Evolutionary conservation across 495 filamentous ascomycete genomes (phyloP), one percentile per base, ranked within the genome.

Genomic region (Penicillium samsonianum): DNA sequence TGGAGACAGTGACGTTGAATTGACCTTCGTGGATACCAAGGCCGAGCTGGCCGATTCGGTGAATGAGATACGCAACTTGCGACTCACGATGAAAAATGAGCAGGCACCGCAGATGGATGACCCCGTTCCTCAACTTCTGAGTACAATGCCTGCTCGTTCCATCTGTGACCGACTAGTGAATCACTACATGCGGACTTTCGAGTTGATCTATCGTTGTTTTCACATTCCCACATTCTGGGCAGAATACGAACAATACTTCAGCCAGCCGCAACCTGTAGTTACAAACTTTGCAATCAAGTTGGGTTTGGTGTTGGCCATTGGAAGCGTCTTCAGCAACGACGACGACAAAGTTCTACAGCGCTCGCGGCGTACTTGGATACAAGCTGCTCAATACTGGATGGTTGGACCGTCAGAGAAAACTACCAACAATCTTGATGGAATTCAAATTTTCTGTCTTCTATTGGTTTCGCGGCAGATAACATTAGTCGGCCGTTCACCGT

Each of bases 181-280:
- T 19, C 59, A 72, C 33, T 84, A 84, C 59, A 73, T 82, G 28
- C 56, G 57, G 12, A 75, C 70, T 1, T 79, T 79, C 45, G 81
- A 84, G 58, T 69, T 69, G 2, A 67, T 70, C 5, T 66, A 78
- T 45, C 71, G 79, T 17, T 75, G 83, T 25, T 53, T 82, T 3
- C 82, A 84, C 31, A 35, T 35, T 35, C 31, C 31, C 12, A 35
- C 31, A 35, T 84, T 84, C 58, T 68, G 65, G 70, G 53, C 58
- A 14, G 75, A 80, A 50, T 84, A 84, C 60, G 54, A 64, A 31
- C 61, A 37, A 16, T 80, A 63, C 76, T 42, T 59, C 68, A 59
- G 62, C 19, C 28, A 74, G 37, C 71, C 73, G 5, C 70, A 76
- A 11, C 11, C 37, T n/a, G 26, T 33, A 11, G n/a, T 53, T 5